A percentile compares a stretch with the other conserved stretches of the same genome.
Conservation (phyloP, 306 rosid genomes). For the Elaeagnus macrophylla region DNA sequence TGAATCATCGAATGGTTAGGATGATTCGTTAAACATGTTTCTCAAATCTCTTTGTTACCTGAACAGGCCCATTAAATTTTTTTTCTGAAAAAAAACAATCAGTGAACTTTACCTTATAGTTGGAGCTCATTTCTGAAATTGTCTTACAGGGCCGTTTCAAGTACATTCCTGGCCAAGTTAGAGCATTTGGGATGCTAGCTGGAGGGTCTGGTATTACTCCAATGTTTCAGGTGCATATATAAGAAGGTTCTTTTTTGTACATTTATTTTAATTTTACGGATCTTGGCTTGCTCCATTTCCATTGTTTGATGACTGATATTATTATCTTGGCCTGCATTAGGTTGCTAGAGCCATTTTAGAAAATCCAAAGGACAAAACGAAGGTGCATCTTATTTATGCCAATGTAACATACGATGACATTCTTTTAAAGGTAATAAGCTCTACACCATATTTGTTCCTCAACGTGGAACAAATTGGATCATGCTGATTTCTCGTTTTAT, state of each 20-base stretch:
- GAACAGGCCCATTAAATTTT: background rate
- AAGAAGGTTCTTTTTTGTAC: background rate
- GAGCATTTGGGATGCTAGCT: slow-evolving; percentile 98
- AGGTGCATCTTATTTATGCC: slow-evolving; percentile 94
- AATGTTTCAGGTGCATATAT: slow-evolving; percentile 76
- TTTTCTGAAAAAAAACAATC: background rate
- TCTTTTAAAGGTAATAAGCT: slow-evolving; percentile 66
- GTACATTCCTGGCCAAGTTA: slow-evolving; percentile 75
- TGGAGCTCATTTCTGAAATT: slow-evolving; percentile 13
- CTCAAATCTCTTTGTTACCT: no score
- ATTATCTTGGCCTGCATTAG: slow-evolving; percentile 25
- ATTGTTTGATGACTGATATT: slow-evolving; percentile 1
- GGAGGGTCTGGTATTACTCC: slow-evolving; percentile 99
- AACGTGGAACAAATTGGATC: background rate
- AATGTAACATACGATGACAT: slow-evolving; percentile 80
- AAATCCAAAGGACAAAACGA: slow-evolving; percentile 76
- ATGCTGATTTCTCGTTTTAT: background rate
- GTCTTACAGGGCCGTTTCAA: slow-evolving; percentile 82
- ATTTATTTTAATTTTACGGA: background rate
- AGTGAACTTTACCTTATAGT: slow-evolving; percentile 2
- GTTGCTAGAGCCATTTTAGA: slow-evolving; percentile 92
- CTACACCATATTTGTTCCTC: slow-evolving; percentile 2
- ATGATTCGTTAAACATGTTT: no score
- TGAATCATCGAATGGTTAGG: no score
- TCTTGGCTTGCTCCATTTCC: slow-evolving; percentile 1